Conservation (phyloP, 768 basidiomycete species). For the Coprinopsis cinerea region DNA sequence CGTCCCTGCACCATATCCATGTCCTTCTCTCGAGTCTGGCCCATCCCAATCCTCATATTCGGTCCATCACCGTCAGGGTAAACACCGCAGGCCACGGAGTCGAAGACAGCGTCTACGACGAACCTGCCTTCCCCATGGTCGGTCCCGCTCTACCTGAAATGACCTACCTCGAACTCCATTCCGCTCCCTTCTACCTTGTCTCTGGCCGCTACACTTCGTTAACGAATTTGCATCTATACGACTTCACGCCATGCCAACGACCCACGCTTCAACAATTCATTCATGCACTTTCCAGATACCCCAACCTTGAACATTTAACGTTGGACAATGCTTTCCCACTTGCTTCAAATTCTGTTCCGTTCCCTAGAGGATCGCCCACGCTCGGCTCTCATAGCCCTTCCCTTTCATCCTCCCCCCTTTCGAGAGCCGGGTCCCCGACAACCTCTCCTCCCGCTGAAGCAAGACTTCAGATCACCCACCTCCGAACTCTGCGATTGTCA, state of each 20-base stretch:
- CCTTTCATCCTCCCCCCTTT: conserved; percentile 4
- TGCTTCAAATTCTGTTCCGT: conserved; percentile 14
- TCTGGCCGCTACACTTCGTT: conserved; percentile 31
- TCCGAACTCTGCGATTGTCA: conserved; percentile 24
- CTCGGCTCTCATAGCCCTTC: conserved; percentile 3
- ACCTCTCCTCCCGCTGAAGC: conserved; percentile 11
- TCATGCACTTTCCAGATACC: conserved; percentile 26
- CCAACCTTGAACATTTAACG: conserved; percentile 27
- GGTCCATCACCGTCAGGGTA: conserved; percentile 25
- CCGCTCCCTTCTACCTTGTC: conserved; percentile 32
- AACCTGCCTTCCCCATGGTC: conserved; percentile 22
- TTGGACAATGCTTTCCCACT: conserved; percentile 30
- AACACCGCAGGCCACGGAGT: conserved; percentile 10
- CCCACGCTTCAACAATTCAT: conserved; percentile 28
- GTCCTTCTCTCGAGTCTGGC: conserved; percentile 28
- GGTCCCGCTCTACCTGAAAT: conserved; percentile 26
- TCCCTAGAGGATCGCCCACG: background rate
- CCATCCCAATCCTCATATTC: conserved; percentile 28
- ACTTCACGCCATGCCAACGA: conserved; percentile 31
- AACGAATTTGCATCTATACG: conserved; percentile 28
- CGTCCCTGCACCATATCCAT: conserved; percentile 28
- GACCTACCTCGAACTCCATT: conserved; percentile 28
- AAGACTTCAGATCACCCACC: conserved; percentile 20
- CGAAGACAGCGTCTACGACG: conserved; percentile 18
- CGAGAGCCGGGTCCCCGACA: background rate